Evolutionary conservation across 768 basidiomycete species (phyloP).

Genomic region (Termitomyces sp.): DNA sequence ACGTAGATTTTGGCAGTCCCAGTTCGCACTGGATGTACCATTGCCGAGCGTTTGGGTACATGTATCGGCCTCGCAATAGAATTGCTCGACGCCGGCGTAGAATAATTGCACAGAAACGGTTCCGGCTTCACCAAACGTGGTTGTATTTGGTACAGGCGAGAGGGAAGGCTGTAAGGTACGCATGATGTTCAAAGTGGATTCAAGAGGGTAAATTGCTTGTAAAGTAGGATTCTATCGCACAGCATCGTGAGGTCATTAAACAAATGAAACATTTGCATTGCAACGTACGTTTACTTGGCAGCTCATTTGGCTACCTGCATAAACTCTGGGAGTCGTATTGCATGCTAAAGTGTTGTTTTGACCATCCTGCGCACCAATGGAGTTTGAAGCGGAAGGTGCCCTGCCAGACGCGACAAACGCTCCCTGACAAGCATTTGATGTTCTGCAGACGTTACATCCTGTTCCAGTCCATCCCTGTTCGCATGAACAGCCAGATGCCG

Average conservation of each 20-base stretch:
- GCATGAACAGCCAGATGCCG: conserved; percentile 66
- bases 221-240: conserved; percentile 74
- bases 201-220: conserved; percentile 68
- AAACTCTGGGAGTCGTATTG: conserved; percentile 67
- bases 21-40: conserved; percentile 43
- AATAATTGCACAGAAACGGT: conserved; percentile 68
- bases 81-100: conserved; percentile 84
- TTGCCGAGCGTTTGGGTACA: conserved; percentile 59
- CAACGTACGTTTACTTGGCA: conserved; percentile 77
- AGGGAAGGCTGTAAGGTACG: conserved; percentile 68
- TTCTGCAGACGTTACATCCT: conserved; percentile 79
- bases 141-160: conserved; percentile 64
- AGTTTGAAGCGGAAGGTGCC: conserved; percentile 27
- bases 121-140: conserved; percentile 52
- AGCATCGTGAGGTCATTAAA: not conserved
- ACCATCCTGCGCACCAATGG: conserved; percentile 25
- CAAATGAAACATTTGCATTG: no score
- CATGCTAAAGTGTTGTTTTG: conserved; percentile 72
- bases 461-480: conserved; percentile 71
- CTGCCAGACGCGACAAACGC: conserved; percentile 47
- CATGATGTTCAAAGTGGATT: conserved; percentile 72
- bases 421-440: conserved; percentile 61
- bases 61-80: conserved; percentile 71
- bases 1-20: conserved; percentile 68
- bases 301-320: conserved; percentile 77